Conservation (phyloP, 2,329 filamentous ascomycete genomes). For the Pseudogymnoascus sp. region DNA sequence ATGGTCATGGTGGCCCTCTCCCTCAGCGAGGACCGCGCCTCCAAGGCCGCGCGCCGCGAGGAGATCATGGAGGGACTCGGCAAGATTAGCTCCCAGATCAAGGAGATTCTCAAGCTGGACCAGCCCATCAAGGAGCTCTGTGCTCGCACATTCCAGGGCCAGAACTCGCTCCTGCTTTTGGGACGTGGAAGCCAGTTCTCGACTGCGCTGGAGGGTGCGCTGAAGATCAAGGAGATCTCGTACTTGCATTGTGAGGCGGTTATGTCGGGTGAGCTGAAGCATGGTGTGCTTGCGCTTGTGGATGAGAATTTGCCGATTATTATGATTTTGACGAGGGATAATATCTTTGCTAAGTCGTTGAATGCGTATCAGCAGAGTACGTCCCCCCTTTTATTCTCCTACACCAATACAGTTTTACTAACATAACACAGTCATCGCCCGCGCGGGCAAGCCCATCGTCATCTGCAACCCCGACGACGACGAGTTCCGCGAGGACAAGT, state of each 20-base stretch:
- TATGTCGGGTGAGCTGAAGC: slow-evolving; percentile 99
- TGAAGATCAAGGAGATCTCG: slow-evolving; percentile 99
- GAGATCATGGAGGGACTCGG: slow-evolving; percentile 93
- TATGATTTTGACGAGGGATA: slow-evolving; percentile 96
- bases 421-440: slow-evolving; percentile 69
- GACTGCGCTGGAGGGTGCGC: slow-evolving; percentile 90
- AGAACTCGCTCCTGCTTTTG: slow-evolving; percentile 89
- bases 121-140: slow-evolving; percentile 92
- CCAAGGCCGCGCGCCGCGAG: slow-evolving; percentile 82
- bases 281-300: slow-evolving; percentile 92
- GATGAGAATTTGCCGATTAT: slow-evolving; percentile 99
- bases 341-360: slow-evolving; percentile 96
- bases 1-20: slow-evolving; percentile 99
- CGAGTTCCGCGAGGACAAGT: slow-evolving; percentile 82
- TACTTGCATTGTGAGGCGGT: slow-evolving; percentile 99
- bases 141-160: slow-evolving; percentile 86
- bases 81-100: slow-evolving; percentile 86
- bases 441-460: slow-evolving; percentile 91
- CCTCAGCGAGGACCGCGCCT: slow-evolving; percentile 90
- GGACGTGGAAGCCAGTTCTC: slow-evolving; percentile 95
- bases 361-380: slow-evolving; percentile 97
- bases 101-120: slow-evolving; percentile 82
- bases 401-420: slow-evolving; percentile 23
- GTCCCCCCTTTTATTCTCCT: no score
- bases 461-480: slow-evolving; percentile 90